Conservation (phyloP, 495 filamentous ascomycete genomes). For the Podospora appendiculata region DNA sequence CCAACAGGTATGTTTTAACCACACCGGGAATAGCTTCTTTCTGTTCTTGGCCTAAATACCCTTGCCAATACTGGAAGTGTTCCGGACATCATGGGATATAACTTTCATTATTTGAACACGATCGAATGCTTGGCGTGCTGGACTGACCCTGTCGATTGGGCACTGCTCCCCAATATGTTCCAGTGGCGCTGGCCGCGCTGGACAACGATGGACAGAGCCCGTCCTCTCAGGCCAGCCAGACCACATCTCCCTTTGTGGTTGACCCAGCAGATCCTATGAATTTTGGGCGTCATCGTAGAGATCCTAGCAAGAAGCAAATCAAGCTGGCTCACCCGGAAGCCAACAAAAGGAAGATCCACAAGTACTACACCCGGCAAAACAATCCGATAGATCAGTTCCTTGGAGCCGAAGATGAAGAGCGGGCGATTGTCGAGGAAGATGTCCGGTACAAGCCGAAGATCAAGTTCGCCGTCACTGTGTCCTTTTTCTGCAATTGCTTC, state of each 20-base stretch:
- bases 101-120: too few relatives aligned
- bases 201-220: background rate
- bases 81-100: too few relatives aligned
- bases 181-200: slow-evolving; percentile 7
- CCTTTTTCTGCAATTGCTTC: slow-evolving; percentile 45
- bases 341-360: slow-evolving; percentile 36
- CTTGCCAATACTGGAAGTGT: too few relatives aligned
- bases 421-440: slow-evolving; percentile 38
- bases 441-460: slow-evolving; percentile 44
- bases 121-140: background rate
- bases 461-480: slow-evolving; percentile 48
- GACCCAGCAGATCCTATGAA: slow-evolving; percentile 29
- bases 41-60: too few relatives aligned
- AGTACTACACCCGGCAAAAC: slow-evolving; percentile 49
- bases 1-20: slow-evolving; percentile 9
- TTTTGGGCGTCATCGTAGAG: slow-evolving; percentile 32
- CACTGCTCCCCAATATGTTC: slow-evolving; percentile 2
- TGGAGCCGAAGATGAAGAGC: slow-evolving; percentile 44
- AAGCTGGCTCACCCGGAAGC: slow-evolving; percentile 37
- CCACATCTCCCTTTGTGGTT: slow-evolving; percentile 8
- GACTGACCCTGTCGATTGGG: slow-evolving; percentile 6
- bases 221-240: background rate
- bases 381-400: slow-evolving; percentile 49
- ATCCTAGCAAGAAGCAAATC: slow-evolving; percentile 33
- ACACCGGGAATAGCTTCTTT: too few relatives aligned